These are phyloP conservation scores for Trichophyton simii DNA, from an alignment of 2,329 filamentous ascomycete genomes.

Conservation along the genomic window DNA sequence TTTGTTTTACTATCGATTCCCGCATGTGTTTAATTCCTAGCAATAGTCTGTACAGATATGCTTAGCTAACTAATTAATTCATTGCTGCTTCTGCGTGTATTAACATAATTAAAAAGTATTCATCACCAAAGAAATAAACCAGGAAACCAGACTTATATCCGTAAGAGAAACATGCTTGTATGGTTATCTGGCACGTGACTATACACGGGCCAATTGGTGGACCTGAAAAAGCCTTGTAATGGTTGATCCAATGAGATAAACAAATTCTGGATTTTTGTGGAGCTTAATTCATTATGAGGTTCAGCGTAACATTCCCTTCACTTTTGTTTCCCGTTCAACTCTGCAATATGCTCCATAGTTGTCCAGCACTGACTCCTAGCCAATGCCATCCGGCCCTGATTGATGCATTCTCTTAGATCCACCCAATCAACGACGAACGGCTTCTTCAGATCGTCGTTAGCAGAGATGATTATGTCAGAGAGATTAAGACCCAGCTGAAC, in stretches of 20 bases:
- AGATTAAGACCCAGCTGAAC: background rate
- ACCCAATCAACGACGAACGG: background rate
- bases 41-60: background rate
- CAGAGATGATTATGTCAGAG: background rate
- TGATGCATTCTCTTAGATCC: background rate
- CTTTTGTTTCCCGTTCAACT: background rate
- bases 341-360: background rate
- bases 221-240: no score
- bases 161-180: background rate
- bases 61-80: background rate
- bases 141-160: background rate
- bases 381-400: background rate
- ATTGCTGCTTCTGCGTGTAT: background rate
- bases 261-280: no score
- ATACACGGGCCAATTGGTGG: no score
- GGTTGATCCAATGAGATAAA: no score
- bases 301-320: no score
- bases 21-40: background rate
- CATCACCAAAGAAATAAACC: background rate
- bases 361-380: background rate
- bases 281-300: no score
- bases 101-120: background rate
- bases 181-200: no score
- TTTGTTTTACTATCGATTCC: background rate
- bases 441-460: background rate